These are phyloP conservation scores for Aspergillus sp. DNA, from an alignment of 2,329 filamentous ascomycete species.

Conservation along the genomic window DNA sequence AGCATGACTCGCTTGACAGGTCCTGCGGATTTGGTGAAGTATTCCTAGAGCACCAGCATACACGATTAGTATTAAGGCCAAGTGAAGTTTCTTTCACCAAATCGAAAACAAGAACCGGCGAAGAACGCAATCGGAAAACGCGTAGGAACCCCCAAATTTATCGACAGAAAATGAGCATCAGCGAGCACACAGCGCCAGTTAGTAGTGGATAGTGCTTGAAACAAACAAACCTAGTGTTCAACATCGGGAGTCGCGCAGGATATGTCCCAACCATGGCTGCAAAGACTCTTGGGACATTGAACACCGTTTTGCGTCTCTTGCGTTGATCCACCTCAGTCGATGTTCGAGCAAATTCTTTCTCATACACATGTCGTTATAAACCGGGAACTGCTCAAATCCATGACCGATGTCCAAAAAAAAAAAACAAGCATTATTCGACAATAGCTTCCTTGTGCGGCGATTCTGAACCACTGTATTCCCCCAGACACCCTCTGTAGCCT, in stretches of 20 bases:
- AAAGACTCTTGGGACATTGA: neutral
- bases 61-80: constrained; percentile 46
- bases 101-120: constrained; percentile 23
- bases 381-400: constrained; percentile 1
- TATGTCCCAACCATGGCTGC: neutral
- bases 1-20: constrained; percentile 88
- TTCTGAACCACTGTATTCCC: neutral
- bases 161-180: constrained; percentile 46
- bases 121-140: constrained; percentile 25
- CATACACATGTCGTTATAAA: neutral
- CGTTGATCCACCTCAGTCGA: neutral
- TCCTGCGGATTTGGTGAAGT: constrained; percentile 84
- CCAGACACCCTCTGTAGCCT: constrained; percentile 9
- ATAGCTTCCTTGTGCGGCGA: constrained; percentile 1
- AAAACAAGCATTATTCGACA: neutral
- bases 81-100: constrained; percentile 21
- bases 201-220: constrained; percentile 32
- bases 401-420: neutral
- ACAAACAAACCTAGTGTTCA: neutral
- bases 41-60: constrained; percentile 73
- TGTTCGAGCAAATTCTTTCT: neutral
- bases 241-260: neutral
- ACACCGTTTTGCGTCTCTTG: neutral
- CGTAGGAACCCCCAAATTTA: constrained; percentile 23
- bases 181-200: constrained; percentile 59